Percentiles rank a stretch among this genome's conserved stretches.
Evolutionary conservation across 2,329 filamentous ascomycete genomes (phyloP).

Genomic region (Claviceps humidiphila): DNA sequence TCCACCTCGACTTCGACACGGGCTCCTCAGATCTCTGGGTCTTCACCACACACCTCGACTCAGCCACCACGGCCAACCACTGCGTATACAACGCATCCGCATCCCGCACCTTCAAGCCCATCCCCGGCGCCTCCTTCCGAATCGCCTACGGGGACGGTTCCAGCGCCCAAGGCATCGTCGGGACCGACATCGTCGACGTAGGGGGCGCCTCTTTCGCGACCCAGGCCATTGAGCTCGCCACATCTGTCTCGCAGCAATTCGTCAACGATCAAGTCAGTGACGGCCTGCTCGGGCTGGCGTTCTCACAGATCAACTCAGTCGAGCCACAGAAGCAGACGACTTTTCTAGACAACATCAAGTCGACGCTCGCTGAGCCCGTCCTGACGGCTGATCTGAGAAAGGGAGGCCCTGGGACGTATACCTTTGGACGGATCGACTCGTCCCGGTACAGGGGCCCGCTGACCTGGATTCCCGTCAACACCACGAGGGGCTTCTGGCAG

Average conservation of each 20-base stretch:
- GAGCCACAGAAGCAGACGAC: constrained; percentile 27
- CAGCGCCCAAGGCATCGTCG: constrained; percentile 29
- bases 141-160: constrained; percentile 33
- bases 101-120: constrained; percentile 24
- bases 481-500: constrained; percentile 51
- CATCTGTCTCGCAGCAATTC: constrained; percentile 26
- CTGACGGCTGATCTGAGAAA: constrained; percentile 59
- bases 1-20: constrained; percentile 13
- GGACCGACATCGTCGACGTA: constrained; percentile 28
- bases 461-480: constrained; percentile 48
- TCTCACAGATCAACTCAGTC: constrained; percentile 29
- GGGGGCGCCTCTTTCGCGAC: constrained; percentile 26
- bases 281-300: constrained; percentile 33
- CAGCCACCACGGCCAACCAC: constrained; percentile 23
- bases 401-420: constrained; percentile 46
- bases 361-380: constrained; percentile 22
- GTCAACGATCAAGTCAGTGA: constrained; percentile 25
- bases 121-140: constrained; percentile 26
- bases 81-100: constrained; percentile 23
- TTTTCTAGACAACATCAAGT: constrained; percentile 25
- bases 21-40: constrained; percentile 17
- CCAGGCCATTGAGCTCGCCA: constrained; percentile 31
- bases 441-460: constrained; percentile 50
- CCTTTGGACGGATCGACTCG: constrained; percentile 58
- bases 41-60: constrained; percentile 30